A percentile compares a stretch with the other conserved stretches of the same genome.
Conservation (phyloP, 2,329 filamentous ascomycete genomes). For the Bipolaris victoriae region DNA sequence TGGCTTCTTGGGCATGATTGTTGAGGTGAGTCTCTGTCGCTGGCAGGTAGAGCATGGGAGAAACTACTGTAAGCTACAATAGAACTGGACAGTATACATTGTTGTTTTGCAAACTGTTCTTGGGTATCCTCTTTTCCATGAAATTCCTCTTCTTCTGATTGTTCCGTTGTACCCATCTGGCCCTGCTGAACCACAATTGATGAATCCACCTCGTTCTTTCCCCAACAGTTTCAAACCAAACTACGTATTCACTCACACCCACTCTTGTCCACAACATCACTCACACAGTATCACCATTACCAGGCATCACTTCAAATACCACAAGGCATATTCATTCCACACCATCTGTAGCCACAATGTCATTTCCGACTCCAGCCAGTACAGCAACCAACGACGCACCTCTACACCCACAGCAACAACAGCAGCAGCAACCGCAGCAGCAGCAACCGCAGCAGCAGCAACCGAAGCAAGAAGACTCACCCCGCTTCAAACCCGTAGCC, state of each 20-base stretch:
- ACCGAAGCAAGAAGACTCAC: not conserved
- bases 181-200: not conserved
- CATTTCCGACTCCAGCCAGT: not conserved
- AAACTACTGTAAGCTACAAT: slow-evolving; percentile 57
- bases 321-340: not conserved
- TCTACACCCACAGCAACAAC: not conserved
- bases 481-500: not conserved
- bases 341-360: not conserved
- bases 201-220: not conserved
- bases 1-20: slow-evolving; percentile 78
- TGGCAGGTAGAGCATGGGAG: slow-evolving; percentile 85
- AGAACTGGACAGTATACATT: not conserved
- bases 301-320: not conserved
- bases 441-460: not conserved
- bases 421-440: not conserved
- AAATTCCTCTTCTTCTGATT: not conserved
- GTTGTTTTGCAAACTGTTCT: not conserved
- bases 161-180: not conserved
- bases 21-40: slow-evolving; percentile 81
- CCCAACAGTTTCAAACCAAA: not conserved
- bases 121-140: too few relatives aligned
- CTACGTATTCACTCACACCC: not conserved
- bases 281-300: too few relatives aligned
- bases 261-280: not conserved
- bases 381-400: not conserved